Evolutionary conservation across 2,329 filamentous ascomycete genomes (phyloP).

Genomic region (Apiospora phragmitis): DNA sequence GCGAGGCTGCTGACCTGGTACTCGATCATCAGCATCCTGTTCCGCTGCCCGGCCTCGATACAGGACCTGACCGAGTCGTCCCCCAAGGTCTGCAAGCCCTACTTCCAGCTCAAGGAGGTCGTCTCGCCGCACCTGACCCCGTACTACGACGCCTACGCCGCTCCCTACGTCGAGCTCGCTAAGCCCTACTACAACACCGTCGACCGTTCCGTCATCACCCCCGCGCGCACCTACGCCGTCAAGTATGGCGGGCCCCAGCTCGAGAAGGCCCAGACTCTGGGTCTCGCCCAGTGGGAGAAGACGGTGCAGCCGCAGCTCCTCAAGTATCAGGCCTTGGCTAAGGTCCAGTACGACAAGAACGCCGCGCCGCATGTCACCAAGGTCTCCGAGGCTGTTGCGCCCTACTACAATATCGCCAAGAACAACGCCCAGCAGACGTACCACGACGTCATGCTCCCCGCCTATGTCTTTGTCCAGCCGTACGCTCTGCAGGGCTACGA

Average conservation of each 20-base stretch:
- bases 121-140: constrained; percentile 76
- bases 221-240: constrained; percentile 65
- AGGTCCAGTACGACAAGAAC: constrained; percentile 66
- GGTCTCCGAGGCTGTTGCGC: constrained; percentile 56
- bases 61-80: constrained; percentile 68
- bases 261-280: constrained; percentile 65
- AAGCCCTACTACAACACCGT: constrained; percentile 72
- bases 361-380: constrained; percentile 75
- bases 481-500: constrained; percentile 71
- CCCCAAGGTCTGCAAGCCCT: constrained; percentile 80
- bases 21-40: constrained; percentile 74
- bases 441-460: constrained; percentile 71
- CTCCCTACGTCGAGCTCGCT: constrained; percentile 75
- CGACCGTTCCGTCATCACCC: constrained; percentile 66
- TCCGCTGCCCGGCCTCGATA: constrained; percentile 76
- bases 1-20: constrained; percentile 82
- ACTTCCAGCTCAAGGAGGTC: constrained; percentile 64
- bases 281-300: constrained; percentile 74
- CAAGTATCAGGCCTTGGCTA: constrained; percentile 61
- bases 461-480: constrained; percentile 73
- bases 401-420: constrained; percentile 70
- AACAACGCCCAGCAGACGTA: constrained; percentile 68
- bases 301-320: constrained; percentile 74
- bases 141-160: constrained; percentile 83
- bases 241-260: constrained; percentile 76